A percentile compares a stretch with the other conserved stretches of the same genome.
phyloP scores from a whole-genome alignment of 768 basidiomycete species.

The Pleurotus sapidus region DNA sequence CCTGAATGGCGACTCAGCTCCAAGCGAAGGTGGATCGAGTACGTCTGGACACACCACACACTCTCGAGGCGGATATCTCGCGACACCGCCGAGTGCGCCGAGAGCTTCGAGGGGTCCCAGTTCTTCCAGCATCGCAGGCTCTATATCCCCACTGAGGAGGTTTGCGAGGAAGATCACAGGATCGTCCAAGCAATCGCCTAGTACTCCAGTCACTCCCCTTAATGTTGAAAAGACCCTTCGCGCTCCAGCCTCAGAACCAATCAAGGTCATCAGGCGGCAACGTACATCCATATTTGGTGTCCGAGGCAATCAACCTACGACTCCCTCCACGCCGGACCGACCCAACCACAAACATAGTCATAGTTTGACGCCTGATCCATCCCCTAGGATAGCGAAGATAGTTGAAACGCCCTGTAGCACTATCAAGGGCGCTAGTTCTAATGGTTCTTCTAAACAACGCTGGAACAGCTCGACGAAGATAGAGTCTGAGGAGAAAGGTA shows the following conservation, averaged over 20 bases:
- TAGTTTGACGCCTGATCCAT: conserved; percentile 70
- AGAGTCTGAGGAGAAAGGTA: conserved; percentile 45
- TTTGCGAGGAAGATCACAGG: conserved; percentile 71
- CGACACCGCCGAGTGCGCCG: conserved; percentile 56
- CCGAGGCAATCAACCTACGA: conserved; percentile 37
- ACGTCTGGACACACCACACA: conserved; percentile 44
- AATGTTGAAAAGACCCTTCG: conserved; percentile 42
- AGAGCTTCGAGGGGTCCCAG: conserved; percentile 39
- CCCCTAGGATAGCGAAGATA: conserved; percentile 41
- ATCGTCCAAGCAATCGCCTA: conserved; percentile 29
- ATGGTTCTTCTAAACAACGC: conserved; percentile 35
- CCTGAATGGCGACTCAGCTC: conserved; percentile 42
- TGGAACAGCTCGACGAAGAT: conserved; percentile 87
- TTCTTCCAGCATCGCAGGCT: conserved; percentile 54
- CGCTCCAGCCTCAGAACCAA: conserved; percentile 54
- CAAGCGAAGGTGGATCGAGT: conserved; percentile 71
- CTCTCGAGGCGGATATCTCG: conserved; percentile 60
- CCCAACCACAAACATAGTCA: conserved; percentile 66
- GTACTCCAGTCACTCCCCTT: conserved; percentile 43
- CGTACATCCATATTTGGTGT: conserved; percentile 63
- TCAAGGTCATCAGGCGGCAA: conserved; percentile 46
- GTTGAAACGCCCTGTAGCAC: conserved; percentile 31
- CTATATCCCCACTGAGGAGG: conserved; percentile 79
- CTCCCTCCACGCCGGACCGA: conserved; percentile 54
- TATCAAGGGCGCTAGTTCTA: conserved; percentile 29